Conservation (phyloP, 108 stramenopile species). For the Seminavis robusta region DNA sequence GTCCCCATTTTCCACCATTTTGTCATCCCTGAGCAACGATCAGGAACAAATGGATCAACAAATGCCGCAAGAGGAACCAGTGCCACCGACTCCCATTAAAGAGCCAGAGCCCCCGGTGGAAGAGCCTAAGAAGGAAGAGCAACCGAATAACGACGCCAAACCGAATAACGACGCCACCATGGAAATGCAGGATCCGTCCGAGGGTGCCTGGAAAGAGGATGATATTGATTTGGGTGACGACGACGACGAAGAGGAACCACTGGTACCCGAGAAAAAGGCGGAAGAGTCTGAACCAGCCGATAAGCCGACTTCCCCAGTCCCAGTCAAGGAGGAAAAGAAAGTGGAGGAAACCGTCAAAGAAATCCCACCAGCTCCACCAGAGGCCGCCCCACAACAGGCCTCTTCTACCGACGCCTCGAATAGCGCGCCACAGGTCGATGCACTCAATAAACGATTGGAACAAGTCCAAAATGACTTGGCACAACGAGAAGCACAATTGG, state of each 20-base stretch:
- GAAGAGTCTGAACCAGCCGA: background rate
- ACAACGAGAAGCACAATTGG: slow-evolving; percentile 63
- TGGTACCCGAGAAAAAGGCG: background rate
- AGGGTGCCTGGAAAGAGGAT: background rate
- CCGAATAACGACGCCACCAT: background rate
- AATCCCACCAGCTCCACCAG: background rate
- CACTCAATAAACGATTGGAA: slow-evolving; percentile 13
- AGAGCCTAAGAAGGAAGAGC: background rate
- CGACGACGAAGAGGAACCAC: background rate
- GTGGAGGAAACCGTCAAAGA: background rate
- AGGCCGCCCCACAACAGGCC: background rate
- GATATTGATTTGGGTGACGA: background rate
- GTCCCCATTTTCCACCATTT: too few species aligned
- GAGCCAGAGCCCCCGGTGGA: background rate
- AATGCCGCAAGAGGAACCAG: background rate
- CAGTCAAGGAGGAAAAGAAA: background rate
- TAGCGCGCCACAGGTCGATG: slow-evolving; percentile 7
- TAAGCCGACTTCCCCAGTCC: background rate
- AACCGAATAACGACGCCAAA: background rate
- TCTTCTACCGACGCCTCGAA: background rate
- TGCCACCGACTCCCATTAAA: background rate
- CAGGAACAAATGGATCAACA: slow-evolving; percentile 3
- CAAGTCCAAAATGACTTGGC: slow-evolving; percentile 17
- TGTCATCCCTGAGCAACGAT: background rate
- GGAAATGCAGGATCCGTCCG: background rate